Conservation (phyloP, 257 asterid genomes). For the Nicotiana tabacum region DNA sequence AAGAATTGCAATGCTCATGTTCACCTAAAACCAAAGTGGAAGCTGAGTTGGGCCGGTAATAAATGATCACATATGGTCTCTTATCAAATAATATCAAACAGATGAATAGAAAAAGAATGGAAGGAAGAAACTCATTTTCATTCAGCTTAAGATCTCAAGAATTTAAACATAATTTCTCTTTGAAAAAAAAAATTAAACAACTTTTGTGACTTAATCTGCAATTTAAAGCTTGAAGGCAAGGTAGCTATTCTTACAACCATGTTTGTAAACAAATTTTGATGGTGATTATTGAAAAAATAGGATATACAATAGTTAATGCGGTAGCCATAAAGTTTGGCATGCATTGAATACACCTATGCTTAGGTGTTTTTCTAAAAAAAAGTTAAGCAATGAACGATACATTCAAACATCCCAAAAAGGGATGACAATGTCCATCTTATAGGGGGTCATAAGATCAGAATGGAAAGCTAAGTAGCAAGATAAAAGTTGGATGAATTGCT, state of each 20-base stretch:
- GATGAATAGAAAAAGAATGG: not conserved
- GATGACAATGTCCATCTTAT: not conserved
- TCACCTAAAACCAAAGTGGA: slow-evolving; percentile 53
- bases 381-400: not conserved
- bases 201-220: not conserved
- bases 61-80: not conserved
- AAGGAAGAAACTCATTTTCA: not conserved
- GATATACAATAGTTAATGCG: not conserved
- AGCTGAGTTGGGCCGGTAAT: not conserved
- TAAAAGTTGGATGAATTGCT: slow-evolving; percentile 21
- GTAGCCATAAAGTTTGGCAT: not conserved
- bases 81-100: not conserved
- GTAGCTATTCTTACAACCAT: not conserved
- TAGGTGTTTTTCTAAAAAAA: not conserved
- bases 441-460: not conserved
- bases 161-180: too few species aligned
- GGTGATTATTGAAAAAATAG: not conserved
- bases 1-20: slow-evolving; percentile 98
- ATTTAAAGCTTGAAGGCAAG: not conserved
- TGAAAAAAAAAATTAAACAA: not conserved
- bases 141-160: not conserved
- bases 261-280: not conserved
- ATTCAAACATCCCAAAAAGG: not conserved
- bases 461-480: slow-evolving; percentile 2
- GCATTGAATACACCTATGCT: not conserved